A percentile compares a stretch with the other conserved stretches of the same genome.
Evolutionary conservation across 2,329 filamentous ascomycete species (phyloP).

Genomic region (Exophiala bonariae): DNA sequence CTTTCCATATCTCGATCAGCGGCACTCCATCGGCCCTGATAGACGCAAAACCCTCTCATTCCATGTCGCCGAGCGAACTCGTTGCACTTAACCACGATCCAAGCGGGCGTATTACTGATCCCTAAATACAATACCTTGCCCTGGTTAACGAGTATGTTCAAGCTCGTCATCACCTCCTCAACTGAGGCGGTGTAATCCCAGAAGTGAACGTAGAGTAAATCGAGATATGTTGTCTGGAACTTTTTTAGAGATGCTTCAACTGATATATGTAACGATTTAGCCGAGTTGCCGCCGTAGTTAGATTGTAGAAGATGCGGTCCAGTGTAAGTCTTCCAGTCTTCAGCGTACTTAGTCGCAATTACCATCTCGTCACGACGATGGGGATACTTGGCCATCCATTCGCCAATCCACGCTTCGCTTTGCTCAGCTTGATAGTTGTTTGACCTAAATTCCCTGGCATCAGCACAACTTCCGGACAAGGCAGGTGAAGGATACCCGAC

Average conservation of each 20-base stretch:
- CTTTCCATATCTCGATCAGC: constrained; percentile 65
- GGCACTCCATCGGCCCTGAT: constrained; percentile 64
- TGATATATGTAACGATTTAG: constrained; percentile 43
- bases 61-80: constrained; percentile 38
- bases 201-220: constrained; percentile 57
- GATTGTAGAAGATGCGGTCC: constrained; percentile 6
- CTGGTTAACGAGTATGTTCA: constrained; percentile 60
- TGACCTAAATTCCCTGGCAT: too few relatives aligned
- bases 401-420: constrained; percentile 50
- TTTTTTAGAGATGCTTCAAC: constrained; percentile 47
- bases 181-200: constrained; percentile 60
- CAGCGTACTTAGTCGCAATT: constrained; percentile 64
- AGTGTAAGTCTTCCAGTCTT: constrained; percentile 55
- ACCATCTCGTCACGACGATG: constrained; percentile 66
- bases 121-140: constrained; percentile 70
- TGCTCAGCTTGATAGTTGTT: constrained; percentile 43
- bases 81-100: constrained; percentile 46
- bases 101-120: constrained; percentile 12
- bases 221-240: constrained; percentile 55
- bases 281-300: constrained; percentile 49
- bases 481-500: too few relatives aligned
- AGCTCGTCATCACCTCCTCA: constrained; percentile 66
- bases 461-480: too few relatives aligned
- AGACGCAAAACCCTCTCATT: constrained; percentile 44
- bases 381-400: constrained; percentile 57